Base-by-base conservation (phyloP, 306 rosid genomes). In the Senna tora region DNA sequence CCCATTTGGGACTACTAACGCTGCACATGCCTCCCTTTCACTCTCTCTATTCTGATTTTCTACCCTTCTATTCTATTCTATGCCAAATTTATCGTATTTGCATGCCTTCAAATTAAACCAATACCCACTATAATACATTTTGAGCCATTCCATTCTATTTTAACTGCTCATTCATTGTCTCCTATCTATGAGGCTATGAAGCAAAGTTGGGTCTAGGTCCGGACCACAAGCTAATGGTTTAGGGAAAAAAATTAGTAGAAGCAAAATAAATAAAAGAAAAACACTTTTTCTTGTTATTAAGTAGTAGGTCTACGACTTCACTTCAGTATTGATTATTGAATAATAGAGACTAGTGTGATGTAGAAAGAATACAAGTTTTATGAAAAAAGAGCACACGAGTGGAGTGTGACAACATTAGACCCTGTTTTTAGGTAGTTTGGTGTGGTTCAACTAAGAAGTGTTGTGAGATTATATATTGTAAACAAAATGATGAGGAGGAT, bases 1-100 rank as follows among this genome's bases (percentile, higher is more conserved):
- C 49, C 38, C 69, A 75, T 74, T 65, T 56, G 65, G 11, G 54
- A 34, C 71, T 30, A 3, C 41, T 38, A 4, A 66, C 34, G 19
- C 61, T 57, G 69, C 77, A 63, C 77, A 74, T 75, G 55, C 53
- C 20, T 15, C 19, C 20, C 53, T 5, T 47, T 47, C 17, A 13
- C 13, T 13, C 4, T 45, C 13, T 13, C 50, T 17, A 45, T 6
- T 45, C 2, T 46, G 49, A 43, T 43, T 0, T 43, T 46, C 4
- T 12, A 2, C n/a, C 49, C 50, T 45, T 10, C 50, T 15, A 0
- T 7, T 15, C 6, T 14, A 14, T 46, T 41, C 46, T 7, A 8
- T 41, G 12, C 1, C 46, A 8, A 13, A 46, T 46, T 5, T 15
- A 14, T 5, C 14, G 52, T 5, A 14, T 46, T 13, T 46, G 7